These are phyloP conservation scores for Aureobasidium mangrovei DNA, from an alignment of 2,329 filamentous ascomycete genomes.

Conservation along the genomic window DNA sequence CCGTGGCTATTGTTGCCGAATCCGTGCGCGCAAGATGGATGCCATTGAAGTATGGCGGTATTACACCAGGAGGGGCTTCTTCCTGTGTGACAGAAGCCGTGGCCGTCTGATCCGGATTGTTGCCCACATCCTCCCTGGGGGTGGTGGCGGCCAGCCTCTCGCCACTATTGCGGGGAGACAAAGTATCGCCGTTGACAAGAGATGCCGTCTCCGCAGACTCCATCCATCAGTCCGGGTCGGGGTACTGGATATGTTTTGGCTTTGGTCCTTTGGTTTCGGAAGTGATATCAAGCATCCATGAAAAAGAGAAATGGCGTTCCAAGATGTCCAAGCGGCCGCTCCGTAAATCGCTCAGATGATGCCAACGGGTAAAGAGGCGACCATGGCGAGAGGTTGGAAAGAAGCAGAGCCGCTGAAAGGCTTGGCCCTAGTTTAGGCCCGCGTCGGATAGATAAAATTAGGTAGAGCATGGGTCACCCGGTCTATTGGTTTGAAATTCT, in stretches of 20 bases:
- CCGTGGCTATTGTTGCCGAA: conserved; percentile 20
- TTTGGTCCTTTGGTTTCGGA: background rate
- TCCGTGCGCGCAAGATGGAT: conserved; percentile 30
- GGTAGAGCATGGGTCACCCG: background rate
- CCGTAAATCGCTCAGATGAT: background rate
- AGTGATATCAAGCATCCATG: background rate
- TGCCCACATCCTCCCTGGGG: background rate
- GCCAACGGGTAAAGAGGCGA: background rate
- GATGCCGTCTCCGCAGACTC: conserved; percentile 14
- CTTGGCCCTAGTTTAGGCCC: background rate
- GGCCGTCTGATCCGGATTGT: conserved; percentile 4
- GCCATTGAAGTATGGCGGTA: conserved; percentile 40
- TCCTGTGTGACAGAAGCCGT: background rate
- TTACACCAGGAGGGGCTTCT: conserved; percentile 1
- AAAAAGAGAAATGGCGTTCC: background rate
- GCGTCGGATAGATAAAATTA: background rate
- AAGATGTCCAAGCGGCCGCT: background rate
- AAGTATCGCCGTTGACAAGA: conserved; percentile 13
- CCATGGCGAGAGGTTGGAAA: conserved; percentile 5
- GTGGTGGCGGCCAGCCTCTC: conserved; percentile 9
- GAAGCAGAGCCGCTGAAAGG: conserved; percentile 3
- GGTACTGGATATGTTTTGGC: background rate
- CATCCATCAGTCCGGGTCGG: conserved; percentile 11
- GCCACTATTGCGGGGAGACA: conserved; percentile 12
- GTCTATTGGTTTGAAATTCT: conserved; percentile 2